phyloP scores from a whole-genome alignment of 805 yeast species.

The Priceomyces fermenticarens region DNA sequence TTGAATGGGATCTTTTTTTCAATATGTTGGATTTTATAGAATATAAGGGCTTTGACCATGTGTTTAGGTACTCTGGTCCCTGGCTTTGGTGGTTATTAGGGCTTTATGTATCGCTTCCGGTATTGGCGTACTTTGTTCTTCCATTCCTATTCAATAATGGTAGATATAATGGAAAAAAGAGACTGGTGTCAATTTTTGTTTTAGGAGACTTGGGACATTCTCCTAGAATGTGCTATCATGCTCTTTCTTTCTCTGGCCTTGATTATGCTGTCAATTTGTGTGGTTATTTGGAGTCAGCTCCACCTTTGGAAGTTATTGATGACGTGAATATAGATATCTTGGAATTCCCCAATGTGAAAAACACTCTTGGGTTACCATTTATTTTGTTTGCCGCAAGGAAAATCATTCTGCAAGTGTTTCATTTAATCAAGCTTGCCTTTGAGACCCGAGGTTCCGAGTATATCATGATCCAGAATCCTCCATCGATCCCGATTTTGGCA shows the following conservation, averaged over 20 bases:
- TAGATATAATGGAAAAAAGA: slow-evolving; percentile 22
- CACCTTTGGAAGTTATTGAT: slow-evolving; percentile 50
- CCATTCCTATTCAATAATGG: slow-evolving; percentile 32
- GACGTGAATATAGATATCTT: slow-evolving; percentile 52
- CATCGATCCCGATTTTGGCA: slow-evolving; percentile 78
- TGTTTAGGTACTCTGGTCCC: slow-evolving; percentile 20
- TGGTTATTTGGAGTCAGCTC: slow-evolving; percentile 67
- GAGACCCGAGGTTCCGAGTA: slow-evolving; percentile 59
- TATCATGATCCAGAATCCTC: slow-evolving; percentile 87
- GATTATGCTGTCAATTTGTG: slow-evolving; percentile 80
- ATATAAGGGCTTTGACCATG: slow-evolving; percentile 19
- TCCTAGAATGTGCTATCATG: slow-evolving; percentile 93
- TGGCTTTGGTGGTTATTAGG: slow-evolving; percentile 46
- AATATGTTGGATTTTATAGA: slow-evolving; percentile 8
- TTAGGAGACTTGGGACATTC: slow-evolving; percentile 94
- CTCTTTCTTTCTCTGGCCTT: slow-evolving; percentile 62
- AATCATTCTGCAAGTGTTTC: slow-evolving; percentile 52
- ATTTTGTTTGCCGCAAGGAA: slow-evolving; percentile 57
- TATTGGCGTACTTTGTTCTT: slow-evolving; percentile 37
- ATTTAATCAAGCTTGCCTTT: slow-evolving; percentile 48
- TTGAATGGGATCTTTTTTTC: background rate
- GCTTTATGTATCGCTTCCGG: slow-evolving; percentile 46
- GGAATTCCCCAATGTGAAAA: slow-evolving; percentile 41
- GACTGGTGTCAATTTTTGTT: slow-evolving; percentile 72
- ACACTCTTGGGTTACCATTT: slow-evolving; percentile 46